A percentile compares a stretch with the other conserved stretches of the same genome.
Conservation (phyloP, 2,329 filamentous ascomycete species). For the Cladorrhinum sp. region DNA sequence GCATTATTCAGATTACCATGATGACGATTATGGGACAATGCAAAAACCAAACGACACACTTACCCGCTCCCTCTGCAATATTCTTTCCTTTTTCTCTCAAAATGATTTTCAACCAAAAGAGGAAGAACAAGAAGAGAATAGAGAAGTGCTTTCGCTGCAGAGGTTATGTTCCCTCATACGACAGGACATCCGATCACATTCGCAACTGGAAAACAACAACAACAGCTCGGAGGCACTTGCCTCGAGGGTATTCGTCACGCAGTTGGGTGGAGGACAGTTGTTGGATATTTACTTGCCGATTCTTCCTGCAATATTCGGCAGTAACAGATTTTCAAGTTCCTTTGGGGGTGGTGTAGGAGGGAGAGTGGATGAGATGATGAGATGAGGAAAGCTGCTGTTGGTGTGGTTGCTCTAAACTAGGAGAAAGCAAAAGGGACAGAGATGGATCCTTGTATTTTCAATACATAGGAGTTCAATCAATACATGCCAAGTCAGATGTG, state of each 20-base stretch:
- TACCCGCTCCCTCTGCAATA: constrained; percentile 18
- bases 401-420: too few species aligned
- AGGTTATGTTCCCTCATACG: constrained; percentile 23
- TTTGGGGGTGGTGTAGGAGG: too few species aligned
- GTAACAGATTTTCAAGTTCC: too few species aligned
- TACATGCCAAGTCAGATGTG: too few species aligned
- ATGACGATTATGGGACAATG: neutral
- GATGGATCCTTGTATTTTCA: too few species aligned
- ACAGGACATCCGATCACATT: too few species aligned
- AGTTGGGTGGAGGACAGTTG: constrained; percentile 24
- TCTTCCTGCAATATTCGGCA: too few species aligned
- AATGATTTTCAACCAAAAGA: neutral
- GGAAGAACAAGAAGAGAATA: neutral
- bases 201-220: constrained; percentile 1
- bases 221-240: constrained; percentile 9
- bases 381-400: too few species aligned
- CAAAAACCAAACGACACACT: constrained; percentile 5
- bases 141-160: constrained; percentile 19
- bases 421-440: too few species aligned
- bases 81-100: too few species aligned
- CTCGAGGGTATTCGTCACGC: constrained; percentile 24
- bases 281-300: constrained; percentile 24
- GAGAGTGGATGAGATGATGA: too few species aligned
- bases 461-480: too few species aligned
- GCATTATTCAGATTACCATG: neutral